These are phyloP conservation scores for Candida khao-thaluensis DNA, from an alignment of 805 yeast genomes.

Conservation along the genomic window DNA sequence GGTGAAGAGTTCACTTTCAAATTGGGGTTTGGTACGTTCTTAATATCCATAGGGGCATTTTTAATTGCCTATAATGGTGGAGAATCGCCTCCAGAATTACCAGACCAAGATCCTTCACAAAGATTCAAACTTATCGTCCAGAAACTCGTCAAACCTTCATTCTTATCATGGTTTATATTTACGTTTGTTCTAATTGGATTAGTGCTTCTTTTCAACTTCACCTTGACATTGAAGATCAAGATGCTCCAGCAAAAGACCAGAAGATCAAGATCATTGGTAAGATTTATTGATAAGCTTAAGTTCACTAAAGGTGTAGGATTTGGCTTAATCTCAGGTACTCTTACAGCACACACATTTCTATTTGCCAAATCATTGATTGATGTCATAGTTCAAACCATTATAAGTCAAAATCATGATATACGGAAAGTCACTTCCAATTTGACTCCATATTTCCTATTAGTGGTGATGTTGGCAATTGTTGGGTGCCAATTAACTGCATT, in stretches of 20 bases:
- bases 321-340: conserved; percentile 70
- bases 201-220: conserved; percentile 24
- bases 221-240: conserved; percentile 14
- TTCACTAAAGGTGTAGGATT: conserved; percentile 56
- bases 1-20: conserved; percentile 62
- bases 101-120: conserved; percentile 20
- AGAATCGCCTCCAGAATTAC: conserved; percentile 27
- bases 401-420: conserved; percentile 25
- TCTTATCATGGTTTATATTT: conserved; percentile 55
- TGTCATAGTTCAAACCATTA: conserved; percentile 49
- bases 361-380: conserved; percentile 85
- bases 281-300: conserved; percentile 20
- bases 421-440: conserved; percentile 20
- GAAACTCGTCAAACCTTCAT: conserved; percentile 39
- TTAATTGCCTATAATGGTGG: conserved; percentile 73
- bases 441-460: conserved; percentile 45
- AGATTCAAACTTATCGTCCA: conserved; percentile 42
- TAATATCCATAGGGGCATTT: conserved; percentile 73
- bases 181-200: conserved; percentile 31
- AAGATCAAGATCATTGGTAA: conserved; percentile 10
- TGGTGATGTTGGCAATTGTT: conserved; percentile 59
- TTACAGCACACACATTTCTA: conserved; percentile 82
- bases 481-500: conserved; percentile 69
- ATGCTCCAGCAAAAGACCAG: conserved; percentile 10
- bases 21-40: conserved; percentile 61